Evolutionary conservation across 1,139 yeast genomes (phyloP).

Genomic region (Candida glucosophila): DNA sequence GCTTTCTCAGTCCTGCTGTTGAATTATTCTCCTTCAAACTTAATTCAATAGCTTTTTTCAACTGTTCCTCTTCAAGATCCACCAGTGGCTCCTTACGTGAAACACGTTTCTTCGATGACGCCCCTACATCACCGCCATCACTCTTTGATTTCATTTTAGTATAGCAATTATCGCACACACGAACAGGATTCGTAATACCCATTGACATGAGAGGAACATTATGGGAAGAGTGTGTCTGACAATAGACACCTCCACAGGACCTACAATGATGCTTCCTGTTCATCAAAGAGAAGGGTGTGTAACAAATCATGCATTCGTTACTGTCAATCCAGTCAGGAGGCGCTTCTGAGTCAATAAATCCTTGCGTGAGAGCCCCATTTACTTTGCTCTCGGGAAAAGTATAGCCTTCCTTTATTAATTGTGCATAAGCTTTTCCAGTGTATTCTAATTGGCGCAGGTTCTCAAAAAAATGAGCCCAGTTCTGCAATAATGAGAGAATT

Average conservation of each 20-base stretch:
- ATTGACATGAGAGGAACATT: slow-evolving; percentile 65
- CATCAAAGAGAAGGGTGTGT: slow-evolving; percentile 67
- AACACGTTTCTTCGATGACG: slow-evolving; percentile 2
- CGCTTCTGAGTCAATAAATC: slow-evolving; percentile 75
- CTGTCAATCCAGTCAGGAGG: slow-evolving; percentile 99
- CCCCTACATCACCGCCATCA: slow-evolving; percentile 7
- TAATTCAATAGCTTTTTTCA: slow-evolving; percentile 68
- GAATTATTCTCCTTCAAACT: slow-evolving; percentile 53
- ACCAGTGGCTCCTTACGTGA: slow-evolving; percentile 10
- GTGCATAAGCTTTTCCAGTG: slow-evolving; percentile 54
- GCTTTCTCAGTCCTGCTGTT: slow-evolving; percentile 8
- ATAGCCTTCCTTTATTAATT: slow-evolving; percentile 54
- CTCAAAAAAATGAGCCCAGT: slow-evolving; percentile 70
- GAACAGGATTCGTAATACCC: slow-evolving; percentile 82
- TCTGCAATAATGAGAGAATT: slow-evolving; percentile 59
- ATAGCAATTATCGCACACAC: slow-evolving; percentile 90
- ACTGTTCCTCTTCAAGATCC: slow-evolving; percentile 64
- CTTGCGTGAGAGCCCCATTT: slow-evolving; percentile 31
- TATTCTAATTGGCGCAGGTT: slow-evolving; percentile 61
- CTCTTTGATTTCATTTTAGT: slow-evolving; percentile 40
- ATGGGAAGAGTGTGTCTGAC: slow-evolving; percentile 75
- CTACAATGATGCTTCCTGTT: slow-evolving; percentile 95
- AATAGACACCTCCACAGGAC: slow-evolving; percentile 92
- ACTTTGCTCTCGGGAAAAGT: slow-evolving; percentile 49
- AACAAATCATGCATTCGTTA: slow-evolving; percentile 93